Evolutionary conservation across 2,329 filamentous ascomycete genomes (phyloP).

Genomic region (Fusarium buharicum): DNA sequence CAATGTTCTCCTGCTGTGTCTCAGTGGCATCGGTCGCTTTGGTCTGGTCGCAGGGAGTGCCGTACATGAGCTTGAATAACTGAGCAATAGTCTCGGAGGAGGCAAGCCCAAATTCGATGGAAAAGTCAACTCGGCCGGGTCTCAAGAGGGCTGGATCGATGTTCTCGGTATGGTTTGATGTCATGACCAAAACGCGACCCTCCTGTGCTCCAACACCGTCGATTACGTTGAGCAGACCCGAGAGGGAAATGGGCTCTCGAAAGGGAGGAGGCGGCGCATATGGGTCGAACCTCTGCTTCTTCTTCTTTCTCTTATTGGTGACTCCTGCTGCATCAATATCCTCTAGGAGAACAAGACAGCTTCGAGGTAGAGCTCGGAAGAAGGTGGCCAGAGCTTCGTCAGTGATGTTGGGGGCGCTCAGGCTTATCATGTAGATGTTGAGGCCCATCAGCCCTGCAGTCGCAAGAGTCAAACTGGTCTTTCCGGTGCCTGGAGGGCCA

Average conservation of each 20-base stretch:
- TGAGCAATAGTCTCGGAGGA: conserved; percentile 6
- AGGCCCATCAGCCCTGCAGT: conserved; percentile 29
- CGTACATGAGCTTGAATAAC: conserved; percentile 26
- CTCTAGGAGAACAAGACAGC: conserved; percentile 27
- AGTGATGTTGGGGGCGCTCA: conserved; percentile 10
- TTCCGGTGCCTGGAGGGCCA: conserved; percentile 36
- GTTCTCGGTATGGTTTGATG: conserved; percentile 64
- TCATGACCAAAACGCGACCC: conserved; percentile 76
- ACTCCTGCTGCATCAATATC: conserved; percentile 30
- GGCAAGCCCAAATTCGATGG: conserved; percentile 20
- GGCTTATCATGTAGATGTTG: conserved; percentile 33
- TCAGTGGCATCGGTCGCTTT: not conserved
- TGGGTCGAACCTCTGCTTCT: not conserved
- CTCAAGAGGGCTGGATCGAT: conserved; percentile 24
- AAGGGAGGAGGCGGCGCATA: not conserved
- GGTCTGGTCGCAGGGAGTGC: not conserved
- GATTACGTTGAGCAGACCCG: conserved; percentile 73
- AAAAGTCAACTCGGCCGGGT: conserved; percentile 20
- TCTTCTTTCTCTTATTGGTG: conserved; percentile 10
- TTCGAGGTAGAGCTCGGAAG: conserved; percentile 13
- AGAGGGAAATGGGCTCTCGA: conserved; percentile 53
- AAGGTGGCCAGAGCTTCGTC: conserved; percentile 26
- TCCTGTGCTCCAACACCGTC: conserved; percentile 75
- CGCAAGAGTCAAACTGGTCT: conserved; percentile 33
- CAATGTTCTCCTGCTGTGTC: not conserved